Conservation (phyloP, 2,329 filamentous ascomycete genomes). For the Colletotrichum liriopes region DNA sequence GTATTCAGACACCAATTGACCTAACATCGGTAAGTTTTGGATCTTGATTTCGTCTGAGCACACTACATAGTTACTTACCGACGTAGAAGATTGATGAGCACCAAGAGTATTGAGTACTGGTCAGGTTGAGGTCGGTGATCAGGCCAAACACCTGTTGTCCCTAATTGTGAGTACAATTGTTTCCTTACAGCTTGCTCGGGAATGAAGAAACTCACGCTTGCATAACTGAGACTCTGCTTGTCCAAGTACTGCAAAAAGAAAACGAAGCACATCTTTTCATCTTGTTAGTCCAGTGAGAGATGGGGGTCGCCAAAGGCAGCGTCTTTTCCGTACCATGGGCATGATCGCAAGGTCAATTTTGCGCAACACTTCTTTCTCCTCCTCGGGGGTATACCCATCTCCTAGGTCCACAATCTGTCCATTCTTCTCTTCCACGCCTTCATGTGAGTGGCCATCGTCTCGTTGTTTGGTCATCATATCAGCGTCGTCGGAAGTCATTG, state of each 20-base stretch:
- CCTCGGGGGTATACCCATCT: constrained; percentile 49
- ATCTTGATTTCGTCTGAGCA: fast-evolving
- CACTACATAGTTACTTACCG: constrained; percentile 50
- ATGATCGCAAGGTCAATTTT: constrained; percentile 54
- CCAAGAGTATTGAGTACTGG: constrained; percentile 65
- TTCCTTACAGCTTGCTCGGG: no score
- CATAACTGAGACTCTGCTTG: constrained; percentile 67
- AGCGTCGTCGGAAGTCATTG: constrained; percentile 4
- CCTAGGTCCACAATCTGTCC: constrained; percentile 42
- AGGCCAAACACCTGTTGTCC: constrained; percentile 60
- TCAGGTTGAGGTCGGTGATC: constrained; percentile 61
- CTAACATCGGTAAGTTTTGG: constrained; percentile 24
- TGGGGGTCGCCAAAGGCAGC: neutral
- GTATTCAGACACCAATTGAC: constrained; percentile 63
- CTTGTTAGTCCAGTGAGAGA: neutral
- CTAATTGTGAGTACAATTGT: neutral
- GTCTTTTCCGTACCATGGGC: constrained; percentile 47
- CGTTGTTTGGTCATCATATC: constrained; percentile 2
- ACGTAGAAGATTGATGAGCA: constrained; percentile 54
- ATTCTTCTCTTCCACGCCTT: constrained; percentile 38
- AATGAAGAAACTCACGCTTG: constrained; percentile 45
- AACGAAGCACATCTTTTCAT: constrained; percentile 56
- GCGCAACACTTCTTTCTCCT: constrained; percentile 50
- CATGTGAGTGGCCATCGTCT: neutral
- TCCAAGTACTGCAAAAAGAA: constrained; percentile 63